Percentiles rank a stretch among this genome's conserved stretches.
phyloP scores from a whole-genome alignment of 1,284 basidiomycete genomes.

The Inonotus hispidus region DNA sequence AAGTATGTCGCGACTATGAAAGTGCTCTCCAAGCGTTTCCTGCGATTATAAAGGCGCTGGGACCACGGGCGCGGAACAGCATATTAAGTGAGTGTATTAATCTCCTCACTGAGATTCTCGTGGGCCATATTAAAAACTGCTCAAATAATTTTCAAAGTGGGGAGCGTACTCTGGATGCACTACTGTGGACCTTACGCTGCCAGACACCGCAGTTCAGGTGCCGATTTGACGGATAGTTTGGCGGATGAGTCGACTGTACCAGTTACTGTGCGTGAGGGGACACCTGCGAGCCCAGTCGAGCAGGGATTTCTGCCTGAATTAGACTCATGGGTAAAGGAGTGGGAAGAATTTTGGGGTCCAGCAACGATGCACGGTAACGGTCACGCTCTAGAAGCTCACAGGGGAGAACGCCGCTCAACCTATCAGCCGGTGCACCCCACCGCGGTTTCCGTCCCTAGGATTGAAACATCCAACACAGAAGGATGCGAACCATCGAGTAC shows the following conservation, averaged over 20 bases:
- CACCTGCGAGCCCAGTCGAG: neutral
- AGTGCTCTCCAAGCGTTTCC: slow-evolving; percentile 57
- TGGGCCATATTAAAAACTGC: neutral
- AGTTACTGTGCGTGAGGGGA: neutral
- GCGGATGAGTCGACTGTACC: neutral
- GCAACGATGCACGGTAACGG: slow-evolving; percentile 5
- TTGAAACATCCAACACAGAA: neutral
- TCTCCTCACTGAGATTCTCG: slow-evolving; percentile 13
- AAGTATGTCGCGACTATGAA: slow-evolving; percentile 7
- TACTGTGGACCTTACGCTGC: slow-evolving; percentile 17
- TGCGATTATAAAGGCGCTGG: slow-evolving; percentile 53
- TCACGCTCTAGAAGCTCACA: neutral
- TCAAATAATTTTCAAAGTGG: slow-evolving; percentile 9
- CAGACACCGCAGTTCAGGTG: neutral
- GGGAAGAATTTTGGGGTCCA: slow-evolving; percentile 19
- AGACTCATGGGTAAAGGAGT: slow-evolving; percentile 17
- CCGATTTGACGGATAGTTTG: neutral
- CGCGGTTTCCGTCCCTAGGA: neutral
- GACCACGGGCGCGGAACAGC: slow-evolving; percentile 60
- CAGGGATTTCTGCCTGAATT: slow-evolving; percentile 10
- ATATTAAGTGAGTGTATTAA: slow-evolving; percentile 50
- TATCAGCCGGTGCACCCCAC: neutral
- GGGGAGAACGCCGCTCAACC: neutral
- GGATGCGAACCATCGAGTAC: neutral
- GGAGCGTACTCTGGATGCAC: slow-evolving; percentile 17